Evolutionary conservation across 1,284 basidiomycete species (phyloP), one percentile per base, ranked within the genome.

Genomic region (Moesziomyces parantarcticus): DNA sequence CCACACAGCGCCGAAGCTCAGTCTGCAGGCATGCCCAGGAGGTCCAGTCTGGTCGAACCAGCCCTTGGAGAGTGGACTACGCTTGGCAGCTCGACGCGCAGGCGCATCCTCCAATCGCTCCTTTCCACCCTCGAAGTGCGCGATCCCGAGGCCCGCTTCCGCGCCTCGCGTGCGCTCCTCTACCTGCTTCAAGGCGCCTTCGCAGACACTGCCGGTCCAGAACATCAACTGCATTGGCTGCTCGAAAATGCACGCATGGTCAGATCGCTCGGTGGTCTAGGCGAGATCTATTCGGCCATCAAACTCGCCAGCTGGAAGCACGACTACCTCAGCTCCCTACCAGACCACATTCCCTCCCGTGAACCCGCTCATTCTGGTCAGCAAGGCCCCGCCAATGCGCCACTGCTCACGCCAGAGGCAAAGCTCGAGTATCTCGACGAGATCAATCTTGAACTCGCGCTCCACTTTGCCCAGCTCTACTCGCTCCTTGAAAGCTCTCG

Each of bases 201-300:
- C 82, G 91, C 89, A 3, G 94, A 97, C 84, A 94, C 94, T 0
- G 89, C 89, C 6, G 93, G 92, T 32, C 91, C 93, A 0, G 93
- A 97, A 78, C 91, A 97, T 83, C 97, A 99, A 83, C 85, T 99
- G 45, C 92, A 95, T 74, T 96, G 94, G 92, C 92, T 99, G 75
- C 91, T 93, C 65, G 92, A 96, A 84, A 98, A 98, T 81, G 92
- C 92, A 79, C 92, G 92, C 81, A 87, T 92, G 34, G 90, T 98
- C 2, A 88, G 94, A 56, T 87, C 88, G 23, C 90, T 91, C 0
- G 94, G 97, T 81, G 96, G 95, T 18, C 85, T 97, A 13, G 90
- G 89, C 73, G 89, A 88, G 56, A 91, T 97, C 32, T 89, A 96
- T 21, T 90, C 92, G 77, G 93, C 93, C 10, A 88, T 97, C 85